Evolutionary conservation across 2,329 filamentous ascomycete genomes (phyloP).

Genomic region (Mycosphaerella arachidis): DNA sequence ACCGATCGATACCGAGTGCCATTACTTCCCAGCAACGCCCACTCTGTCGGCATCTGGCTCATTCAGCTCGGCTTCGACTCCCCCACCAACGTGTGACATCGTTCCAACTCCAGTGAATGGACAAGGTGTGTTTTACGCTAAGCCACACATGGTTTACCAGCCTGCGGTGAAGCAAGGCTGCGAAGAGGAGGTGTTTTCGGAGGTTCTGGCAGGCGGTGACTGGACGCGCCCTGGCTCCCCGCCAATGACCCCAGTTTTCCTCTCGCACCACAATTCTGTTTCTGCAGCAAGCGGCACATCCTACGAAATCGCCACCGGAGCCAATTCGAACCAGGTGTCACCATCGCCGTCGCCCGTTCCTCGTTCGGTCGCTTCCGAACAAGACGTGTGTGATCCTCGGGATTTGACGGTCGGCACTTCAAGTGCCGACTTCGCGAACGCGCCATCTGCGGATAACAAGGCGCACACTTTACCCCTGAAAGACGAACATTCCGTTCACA

Average conservation of each 20-base stretch:
- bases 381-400: slow-evolving; percentile 79
- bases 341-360: slow-evolving; percentile 80
- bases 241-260: slow-evolving; percentile 78
- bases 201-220: slow-evolving; percentile 68
- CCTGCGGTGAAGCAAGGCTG: slow-evolving; percentile 66
- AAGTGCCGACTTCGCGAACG: slow-evolving; percentile 57
- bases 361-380: slow-evolving; percentile 61
- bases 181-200: slow-evolving; percentile 65
- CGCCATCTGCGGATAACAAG: slow-evolving; percentile 57
- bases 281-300: slow-evolving; percentile 48
- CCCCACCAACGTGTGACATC: slow-evolving; percentile 68
- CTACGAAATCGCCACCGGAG: slow-evolving; percentile 63
- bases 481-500: slow-evolving; percentile 35
- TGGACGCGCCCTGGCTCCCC: slow-evolving; percentile 76
- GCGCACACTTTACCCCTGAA: slow-evolving; percentile 44
- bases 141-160: slow-evolving; percentile 41
- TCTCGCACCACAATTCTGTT: slow-evolving; percentile 60
- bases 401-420: slow-evolving; percentile 69
- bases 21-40: slow-evolving; percentile 78
- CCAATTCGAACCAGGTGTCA: slow-evolving; percentile 57
- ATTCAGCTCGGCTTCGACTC: slow-evolving; percentile 80
- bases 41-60: slow-evolving; percentile 82
- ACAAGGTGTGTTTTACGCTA: slow-evolving; percentile 41
- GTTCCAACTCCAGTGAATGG: slow-evolving; percentile 79
- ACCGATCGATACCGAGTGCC: slow-evolving; percentile 68